Evolutionary conservation across 2,329 filamentous ascomycete genomes (phyloP), one percentile per base, ranked within the genome.

Genomic region (Madurella fahalii): DNA sequence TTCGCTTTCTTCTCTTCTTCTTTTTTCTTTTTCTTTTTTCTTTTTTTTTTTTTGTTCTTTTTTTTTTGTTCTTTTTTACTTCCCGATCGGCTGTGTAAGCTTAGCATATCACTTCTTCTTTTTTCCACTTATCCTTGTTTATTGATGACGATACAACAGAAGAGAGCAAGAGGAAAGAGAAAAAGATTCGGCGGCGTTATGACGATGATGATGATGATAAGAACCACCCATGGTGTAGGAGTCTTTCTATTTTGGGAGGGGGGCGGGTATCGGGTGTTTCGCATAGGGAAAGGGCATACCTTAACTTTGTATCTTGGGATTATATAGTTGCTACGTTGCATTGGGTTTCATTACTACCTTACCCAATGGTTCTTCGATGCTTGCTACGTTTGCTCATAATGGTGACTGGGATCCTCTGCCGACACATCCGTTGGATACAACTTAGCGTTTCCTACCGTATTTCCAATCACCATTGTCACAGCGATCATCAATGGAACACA

Each of bases 101-200:
- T 40, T 55, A 55, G 32, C 44, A 47, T 47, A 48, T 32, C 9
- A 17, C 40, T 48, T 20, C 41, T 44, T 30, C 16, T 20, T 31
- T 17, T 13, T 41, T 47, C 17, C 20, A 40, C 31, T 32, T 40
- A 9, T 47, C 40, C 20, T 30, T 30, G 41, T 16, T 16, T 11
- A 37, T 34, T 40, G 20, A 50, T 47, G 32, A 47, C 12, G 41
- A 54, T 57, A 49, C 39, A 49, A 49, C 9, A 25, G 32, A 9
- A 50, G 2, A 43, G 16, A 25, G 31, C 49, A 17, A 47, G 18
- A 39, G 17, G 39, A 47, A 39, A 32, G 16, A 32, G 9, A 48
- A 44, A 12, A 52, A 20, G 13, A 37, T 15, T 15, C 11, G 44
- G 45, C 13, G 45, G 30, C 5, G 20, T 34, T 20, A 44, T 40